These are phyloP conservation scores for Starmera stellimalicola DNA, from an alignment of 1,139 yeast genomes.

Conservation along the genomic window DNA sequence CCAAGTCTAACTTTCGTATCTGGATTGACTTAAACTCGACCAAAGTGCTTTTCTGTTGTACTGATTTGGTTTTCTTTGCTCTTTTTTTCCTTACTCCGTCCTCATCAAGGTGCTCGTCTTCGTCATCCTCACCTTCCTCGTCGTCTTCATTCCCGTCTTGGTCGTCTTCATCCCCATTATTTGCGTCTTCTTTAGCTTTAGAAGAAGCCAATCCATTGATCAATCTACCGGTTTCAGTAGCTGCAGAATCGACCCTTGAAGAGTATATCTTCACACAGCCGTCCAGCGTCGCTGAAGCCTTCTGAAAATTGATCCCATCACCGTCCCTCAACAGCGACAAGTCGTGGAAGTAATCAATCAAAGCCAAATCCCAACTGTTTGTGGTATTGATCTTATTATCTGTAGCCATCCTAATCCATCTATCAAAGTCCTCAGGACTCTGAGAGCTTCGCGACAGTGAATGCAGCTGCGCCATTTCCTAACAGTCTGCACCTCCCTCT, in stretches of 20 bases:
- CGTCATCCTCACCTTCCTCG: constrained; percentile 25
- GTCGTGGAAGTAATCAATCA: constrained; percentile 81
- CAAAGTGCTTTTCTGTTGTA: constrained; percentile 34
- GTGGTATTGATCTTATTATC: constrained; percentile 39
- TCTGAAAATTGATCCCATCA: constrained; percentile 61
- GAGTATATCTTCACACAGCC: constrained; percentile 83
- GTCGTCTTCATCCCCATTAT: constrained; percentile 13
- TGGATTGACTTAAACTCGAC: constrained; percentile 54
- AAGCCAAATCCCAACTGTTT: constrained; percentile 74
- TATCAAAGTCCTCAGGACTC: constrained; percentile 27
- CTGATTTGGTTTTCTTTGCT: constrained; percentile 34
- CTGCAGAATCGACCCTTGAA: constrained; percentile 85
- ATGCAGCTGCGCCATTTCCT: neutral
- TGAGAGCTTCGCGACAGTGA: constrained; percentile 6
- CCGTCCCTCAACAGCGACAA: constrained; percentile 51
- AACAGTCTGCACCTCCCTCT: no score
- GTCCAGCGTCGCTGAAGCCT: constrained; percentile 72
- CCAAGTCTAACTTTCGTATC: constrained; percentile 67
- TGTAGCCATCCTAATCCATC: constrained; percentile 24
- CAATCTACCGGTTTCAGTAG: constrained; percentile 80
- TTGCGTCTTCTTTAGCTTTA: constrained; percentile 8
- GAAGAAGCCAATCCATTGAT: constrained; percentile 62
- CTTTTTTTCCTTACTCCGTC: constrained; percentile 20
- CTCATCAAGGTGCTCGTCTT: constrained; percentile 25
- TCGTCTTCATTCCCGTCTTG: constrained; percentile 16